Evolutionary conservation across 495 filamentous ascomycete species (phyloP), one percentile per base, ranked within the genome.

Genomic region (Margaritispora aquatica): DNA sequence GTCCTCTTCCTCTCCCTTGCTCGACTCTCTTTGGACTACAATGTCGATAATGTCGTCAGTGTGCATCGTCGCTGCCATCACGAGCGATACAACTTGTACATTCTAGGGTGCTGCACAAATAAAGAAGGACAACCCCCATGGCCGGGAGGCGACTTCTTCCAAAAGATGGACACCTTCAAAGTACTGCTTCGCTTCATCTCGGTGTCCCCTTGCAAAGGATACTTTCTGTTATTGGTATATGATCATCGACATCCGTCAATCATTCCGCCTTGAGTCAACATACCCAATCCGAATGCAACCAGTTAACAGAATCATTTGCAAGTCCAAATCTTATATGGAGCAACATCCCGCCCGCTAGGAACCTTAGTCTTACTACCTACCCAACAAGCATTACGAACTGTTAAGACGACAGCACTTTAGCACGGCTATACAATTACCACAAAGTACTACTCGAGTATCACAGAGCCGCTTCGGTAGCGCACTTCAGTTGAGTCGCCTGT

Each of bases 141-240:
- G 19, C 46, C 55, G 41, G 54, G 56, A 64, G 64, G 64, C 64
- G 55, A 63, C 51, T 60, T 63, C 58, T 66, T 67, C 47, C 24
- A 26, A 63, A 63, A 61, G 65, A 68, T 68, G 65, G 65, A 51
- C 65, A 65, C 59, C 65, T 60, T 60, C 65, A 68, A 64, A 51
- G 29, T 58, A 67, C 55, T 46, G 46, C 50, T 54, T 22, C 41
- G 57, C 63, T 58, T 51, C 57, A 26, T 26, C 27, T 48, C 48
- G 62, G 62, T 65, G 62, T 65, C 65, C 65, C 65, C 62, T 68
- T 65, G 64, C 60, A 58, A 52, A 54, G 36, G 49, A 52, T 36
- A 13, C 49, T 24, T 2, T 57, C 46, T 66, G 60, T 23, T 60
- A 61, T 57, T 63, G 36, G 56, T 65, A 59, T 62, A 60, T 59